Base-by-base conservation (phyloP, 768 basidiomycete genomes). In the Boletus subparvulus region DNA sequence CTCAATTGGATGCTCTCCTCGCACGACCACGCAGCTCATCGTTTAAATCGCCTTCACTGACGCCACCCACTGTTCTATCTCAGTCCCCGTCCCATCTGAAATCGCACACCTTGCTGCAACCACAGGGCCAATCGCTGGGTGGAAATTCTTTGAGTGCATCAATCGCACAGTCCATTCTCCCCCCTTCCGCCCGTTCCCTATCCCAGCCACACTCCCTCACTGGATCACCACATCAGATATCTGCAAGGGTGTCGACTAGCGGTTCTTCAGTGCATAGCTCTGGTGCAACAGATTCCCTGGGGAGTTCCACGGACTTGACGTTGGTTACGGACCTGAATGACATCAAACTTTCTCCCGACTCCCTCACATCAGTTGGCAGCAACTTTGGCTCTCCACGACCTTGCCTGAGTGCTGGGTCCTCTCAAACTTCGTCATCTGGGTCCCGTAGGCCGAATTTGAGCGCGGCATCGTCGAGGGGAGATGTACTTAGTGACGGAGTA, bases 131-230 rank as follows among this genome's bases (percentile, higher is more conserved):
- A 17, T 45, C 60, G 6, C 47, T 66, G n/a, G 35, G 56, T 14
- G 50, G 21, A 17, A 56, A 49, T 30, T 57, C 65, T n/a, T 45
- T 70, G 51, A 54, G 42, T 8, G 14, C 57, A 41, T 55, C 65
- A 13, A 48, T 63, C 19, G n/a, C 56, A 33, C 68, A 70, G 28
- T 52, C 70, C 9, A 50, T 70, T 12, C 58, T 61, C 4, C 48
- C 65, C 12, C 43, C 69, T 41, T 45, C 64, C 19, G 48, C 69
- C 14, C 61, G 57, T 37, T 57, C 70, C 8, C 50, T 69, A 14
- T 69, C 69, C 1, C 65, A 55, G 30, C 60, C 70, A 21, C 72
- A 61, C 44, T 73, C 70, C 9, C 61, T 72, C 30, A 56, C 64
- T 12, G 68, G 64, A n/a, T 72, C 70, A 21, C 70, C 70, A 16